A percentile compares a stretch with the other conserved stretches of the same genome.
phyloP scores from a whole-genome alignment of 306 rosid genomes.

The Chamaecrista fasciculata region DNA sequence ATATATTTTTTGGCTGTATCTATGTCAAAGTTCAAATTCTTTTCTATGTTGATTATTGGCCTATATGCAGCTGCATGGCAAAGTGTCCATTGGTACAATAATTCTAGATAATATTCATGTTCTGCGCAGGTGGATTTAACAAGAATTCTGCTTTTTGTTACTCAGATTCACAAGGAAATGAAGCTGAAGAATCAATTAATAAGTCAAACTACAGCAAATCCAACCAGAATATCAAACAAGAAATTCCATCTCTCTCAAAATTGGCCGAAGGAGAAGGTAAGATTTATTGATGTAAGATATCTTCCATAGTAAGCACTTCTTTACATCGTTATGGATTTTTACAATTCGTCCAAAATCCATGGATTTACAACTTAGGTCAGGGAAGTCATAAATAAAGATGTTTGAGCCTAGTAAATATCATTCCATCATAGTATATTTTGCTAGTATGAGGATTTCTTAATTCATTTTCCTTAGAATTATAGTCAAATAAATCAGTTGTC shows the following conservation, averaged over 20 bases:
- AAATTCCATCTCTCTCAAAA: constrained; percentile 20
- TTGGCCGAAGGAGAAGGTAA: constrained; percentile 20
- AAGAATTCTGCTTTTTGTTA: constrained; percentile 18
- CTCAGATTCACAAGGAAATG: not conserved
- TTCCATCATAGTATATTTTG: not conserved
- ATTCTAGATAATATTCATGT: constrained; percentile 21
- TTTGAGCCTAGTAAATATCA: not conserved
- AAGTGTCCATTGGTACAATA: not conserved
- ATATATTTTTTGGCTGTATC: not conserved
- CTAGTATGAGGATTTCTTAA: not conserved
- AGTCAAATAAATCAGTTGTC: not conserved
- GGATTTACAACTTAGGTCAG: not conserved
- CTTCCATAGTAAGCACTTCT: not conserved
- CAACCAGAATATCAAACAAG: constrained; percentile 11
- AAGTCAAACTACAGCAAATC: not conserved
- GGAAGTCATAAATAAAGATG: not conserved
- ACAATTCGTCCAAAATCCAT: not conserved
- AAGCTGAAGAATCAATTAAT: constrained; percentile 25
- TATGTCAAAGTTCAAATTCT: not conserved
- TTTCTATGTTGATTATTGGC: not conserved
- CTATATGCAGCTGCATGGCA: not conserved
- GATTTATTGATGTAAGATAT: not conserved
- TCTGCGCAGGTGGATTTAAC: constrained; percentile 40
- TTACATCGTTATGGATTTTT: not conserved
- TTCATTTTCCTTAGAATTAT: not conserved